A percentile compares a stretch with the other conserved stretches of the same genome.
These are phyloP conservation scores for Dactylonectria macrodidyma DNA, from an alignment of 2,329 filamentous ascomycete species.

Conservation along the genomic window DNA sequence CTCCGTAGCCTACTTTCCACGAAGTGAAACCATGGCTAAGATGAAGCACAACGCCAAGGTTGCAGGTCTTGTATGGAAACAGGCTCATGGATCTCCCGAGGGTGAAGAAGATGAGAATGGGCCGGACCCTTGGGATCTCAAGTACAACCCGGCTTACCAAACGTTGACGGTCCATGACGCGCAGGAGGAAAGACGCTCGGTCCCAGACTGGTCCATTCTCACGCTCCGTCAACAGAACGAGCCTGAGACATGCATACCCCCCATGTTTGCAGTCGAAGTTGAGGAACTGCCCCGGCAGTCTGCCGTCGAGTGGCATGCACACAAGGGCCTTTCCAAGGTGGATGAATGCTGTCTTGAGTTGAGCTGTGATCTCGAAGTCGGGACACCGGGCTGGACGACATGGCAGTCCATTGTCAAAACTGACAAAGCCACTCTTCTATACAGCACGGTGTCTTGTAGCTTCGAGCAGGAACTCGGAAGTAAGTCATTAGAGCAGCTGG, in stretches of 20 bases:
- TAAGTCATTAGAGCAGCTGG: slow-evolving; percentile 25
- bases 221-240: slow-evolving; percentile 55
- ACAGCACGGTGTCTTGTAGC: slow-evolving; percentile 49
- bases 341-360: slow-evolving; percentile 48
- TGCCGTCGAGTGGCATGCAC: slow-evolving; percentile 87
- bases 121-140: slow-evolving; percentile 79
- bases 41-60: slow-evolving; percentile 57
- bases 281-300: slow-evolving; percentile 81
- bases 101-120: slow-evolving; percentile 67
- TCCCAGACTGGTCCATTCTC: slow-evolving; percentile 68
- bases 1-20: slow-evolving; percentile 81
- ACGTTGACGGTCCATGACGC: slow-evolving; percentile 54
- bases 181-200: slow-evolving; percentile 41
- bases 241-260: slow-evolving; percentile 64
- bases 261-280: slow-evolving; percentile 83
- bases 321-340: slow-evolving; percentile 68
- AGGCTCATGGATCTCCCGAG: slow-evolving; percentile 55
- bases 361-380: slow-evolving; percentile 34
- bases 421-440: slow-evolving; percentile 44
- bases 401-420: slow-evolving; percentile 50
- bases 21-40: slow-evolving; percentile 45
- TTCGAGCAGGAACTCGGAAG: slow-evolving; percentile 2
- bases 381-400: slow-evolving; percentile 44
- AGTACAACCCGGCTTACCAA: slow-evolving; percentile 69
- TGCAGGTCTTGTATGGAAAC: slow-evolving; percentile 64